Conservation (phyloP, 139 green algal genomes). For the Coccomyxa sp. region DNA sequence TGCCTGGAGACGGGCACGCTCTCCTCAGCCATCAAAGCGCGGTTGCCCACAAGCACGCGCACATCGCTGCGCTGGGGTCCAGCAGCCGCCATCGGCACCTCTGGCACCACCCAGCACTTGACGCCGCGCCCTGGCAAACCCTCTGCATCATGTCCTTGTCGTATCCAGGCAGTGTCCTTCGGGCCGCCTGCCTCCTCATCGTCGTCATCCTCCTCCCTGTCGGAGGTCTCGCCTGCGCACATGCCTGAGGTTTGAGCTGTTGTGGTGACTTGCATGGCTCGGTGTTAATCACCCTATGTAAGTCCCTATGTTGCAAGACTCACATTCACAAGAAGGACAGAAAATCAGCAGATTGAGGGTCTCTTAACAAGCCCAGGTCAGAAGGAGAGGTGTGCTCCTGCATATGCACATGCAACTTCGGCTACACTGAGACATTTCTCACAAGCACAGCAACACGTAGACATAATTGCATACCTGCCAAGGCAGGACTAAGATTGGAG, state of each 20-base stretch:
- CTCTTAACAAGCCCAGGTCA: too few relatives aligned
- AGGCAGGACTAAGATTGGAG: too few relatives aligned
- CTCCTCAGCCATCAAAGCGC: constrained; percentile 58
- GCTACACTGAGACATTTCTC: too few relatives aligned
- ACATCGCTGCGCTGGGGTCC: constrained; percentile 1
- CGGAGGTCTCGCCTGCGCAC: not conserved
- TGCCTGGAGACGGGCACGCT: constrained; percentile 32
- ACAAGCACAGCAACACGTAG: too few relatives aligned
- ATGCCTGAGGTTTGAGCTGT: not conserved
- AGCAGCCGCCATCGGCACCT: not conserved
- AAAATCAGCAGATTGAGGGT: too few relatives aligned
- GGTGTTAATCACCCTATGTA: too few relatives aligned
- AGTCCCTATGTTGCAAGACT: not conserved
- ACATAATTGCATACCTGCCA: too few relatives aligned
- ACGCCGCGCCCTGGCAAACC: constrained; percentile 20
- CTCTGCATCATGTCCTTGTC: not conserved
- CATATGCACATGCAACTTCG: too few relatives aligned
- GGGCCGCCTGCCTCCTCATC: not conserved
- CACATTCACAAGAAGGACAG: too few relatives aligned
- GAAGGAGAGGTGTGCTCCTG: too few relatives aligned
- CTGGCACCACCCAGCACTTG: constrained; percentile 17
- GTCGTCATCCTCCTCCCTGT: not conserved
- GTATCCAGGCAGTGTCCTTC: not conserved
- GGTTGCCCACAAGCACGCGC: constrained; percentile 66
- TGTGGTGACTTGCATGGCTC: too few relatives aligned